Conservation (phyloP, 371 early-diverging fungal species). For the Mucor sp. region DNA sequence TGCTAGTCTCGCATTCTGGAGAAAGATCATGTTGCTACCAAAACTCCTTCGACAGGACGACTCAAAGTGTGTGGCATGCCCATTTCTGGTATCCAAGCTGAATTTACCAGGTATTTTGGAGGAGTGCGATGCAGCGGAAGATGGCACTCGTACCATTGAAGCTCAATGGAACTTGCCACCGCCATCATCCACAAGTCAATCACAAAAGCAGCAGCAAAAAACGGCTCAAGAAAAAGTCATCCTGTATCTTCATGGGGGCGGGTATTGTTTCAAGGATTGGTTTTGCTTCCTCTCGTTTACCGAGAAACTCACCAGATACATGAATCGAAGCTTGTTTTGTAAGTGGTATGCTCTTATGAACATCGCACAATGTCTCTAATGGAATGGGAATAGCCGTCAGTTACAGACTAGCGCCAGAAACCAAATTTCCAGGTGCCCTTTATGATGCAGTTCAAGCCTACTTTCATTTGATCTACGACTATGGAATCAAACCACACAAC, state of each 20-base stretch:
- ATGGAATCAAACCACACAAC: constrained; percentile 47
- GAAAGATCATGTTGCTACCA: neutral
- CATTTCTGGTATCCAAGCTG: neutral
- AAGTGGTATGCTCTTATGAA: neutral
- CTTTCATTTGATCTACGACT: constrained; percentile 22
- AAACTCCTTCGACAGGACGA: neutral
- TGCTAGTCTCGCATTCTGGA: constrained; percentile 1
- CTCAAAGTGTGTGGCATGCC: neutral
- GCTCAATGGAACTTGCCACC: constrained; percentile 17
- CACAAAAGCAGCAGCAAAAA: neutral
- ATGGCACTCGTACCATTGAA: constrained; percentile 6
- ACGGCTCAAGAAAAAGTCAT: constrained; percentile 39
- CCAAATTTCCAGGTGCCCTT: constrained; percentile 42
- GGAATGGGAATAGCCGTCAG: constrained; percentile 28
- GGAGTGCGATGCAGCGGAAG: constrained; percentile 7
- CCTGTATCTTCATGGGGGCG: constrained; percentile 63
- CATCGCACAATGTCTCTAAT: neutral
- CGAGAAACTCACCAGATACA: constrained; percentile 34
- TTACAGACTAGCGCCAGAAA: constrained; percentile 44
- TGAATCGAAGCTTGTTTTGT: constrained; percentile 41
- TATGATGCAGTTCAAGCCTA: constrained; percentile 41
- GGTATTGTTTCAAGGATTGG: constrained; percentile 48
- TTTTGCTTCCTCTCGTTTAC: constrained; percentile 43
- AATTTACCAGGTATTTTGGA: constrained; percentile 12
- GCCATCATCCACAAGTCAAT: neutral